Percentiles rank a stretch among this genome's conserved stretches.
Evolutionary conservation across 1,284 basidiomycete species (phyloP).

Genomic region (Trametes sp.): DNA sequence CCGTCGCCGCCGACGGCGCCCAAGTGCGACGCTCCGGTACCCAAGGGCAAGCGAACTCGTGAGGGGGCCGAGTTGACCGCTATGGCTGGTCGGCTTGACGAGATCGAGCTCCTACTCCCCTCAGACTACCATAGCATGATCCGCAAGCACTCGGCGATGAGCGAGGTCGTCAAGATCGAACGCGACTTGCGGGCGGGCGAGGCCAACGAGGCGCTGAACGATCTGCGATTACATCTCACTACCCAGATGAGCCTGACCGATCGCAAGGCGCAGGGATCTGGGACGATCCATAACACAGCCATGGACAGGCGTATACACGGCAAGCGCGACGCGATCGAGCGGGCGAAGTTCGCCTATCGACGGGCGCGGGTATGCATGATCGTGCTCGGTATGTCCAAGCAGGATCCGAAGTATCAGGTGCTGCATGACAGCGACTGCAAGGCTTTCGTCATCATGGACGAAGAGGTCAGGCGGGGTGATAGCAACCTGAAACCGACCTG

Average conservation of each 20-base stretch:
- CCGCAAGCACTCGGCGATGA: neutral
- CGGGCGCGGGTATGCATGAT: neutral
- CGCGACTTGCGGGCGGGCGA: neutral
- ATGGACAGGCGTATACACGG: too few species aligned
- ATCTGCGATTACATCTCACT: neutral
- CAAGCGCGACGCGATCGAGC: neutral
- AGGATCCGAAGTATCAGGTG: neutral
- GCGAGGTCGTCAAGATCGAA: neutral
- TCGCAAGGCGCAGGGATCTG: neutral
- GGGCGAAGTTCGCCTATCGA: neutral
- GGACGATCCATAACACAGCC: neutral
- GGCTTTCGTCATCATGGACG: too few species aligned
- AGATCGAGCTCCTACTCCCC: neutral
- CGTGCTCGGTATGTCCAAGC: neutral
- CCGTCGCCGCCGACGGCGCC: too few species aligned
- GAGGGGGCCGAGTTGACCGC: too few species aligned
- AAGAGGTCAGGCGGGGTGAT: neutral
- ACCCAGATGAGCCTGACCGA: neutral
- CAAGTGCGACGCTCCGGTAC: too few species aligned
- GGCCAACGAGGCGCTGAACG: neutral
- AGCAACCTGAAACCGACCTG: neutral
- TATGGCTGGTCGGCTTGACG: too few species aligned
- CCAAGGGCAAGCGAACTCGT: too few species aligned
- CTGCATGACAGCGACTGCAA: neutral
- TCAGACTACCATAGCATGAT: neutral